Evolutionary conservation across 1,284 basidiomycete species (phyloP).

Genomic region (Malassezia japonica): DNA sequence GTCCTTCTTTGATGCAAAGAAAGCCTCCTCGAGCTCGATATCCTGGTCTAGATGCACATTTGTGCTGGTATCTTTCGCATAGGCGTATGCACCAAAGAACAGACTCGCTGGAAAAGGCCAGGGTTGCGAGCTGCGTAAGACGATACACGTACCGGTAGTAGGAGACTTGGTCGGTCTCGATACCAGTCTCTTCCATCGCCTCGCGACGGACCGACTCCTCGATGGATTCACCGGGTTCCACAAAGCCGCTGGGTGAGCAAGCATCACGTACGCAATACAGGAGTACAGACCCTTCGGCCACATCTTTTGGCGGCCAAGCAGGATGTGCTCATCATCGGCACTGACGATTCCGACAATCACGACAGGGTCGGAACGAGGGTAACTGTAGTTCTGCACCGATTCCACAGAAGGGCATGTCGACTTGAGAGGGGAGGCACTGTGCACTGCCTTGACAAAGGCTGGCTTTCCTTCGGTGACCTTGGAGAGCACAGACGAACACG

Average conservation of each 20-base stretch:
- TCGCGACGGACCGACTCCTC: constrained; percentile 89
- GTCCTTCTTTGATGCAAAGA: constrained; percentile 72
- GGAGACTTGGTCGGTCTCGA: constrained; percentile 68
- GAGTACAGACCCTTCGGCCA: constrained; percentile 47
- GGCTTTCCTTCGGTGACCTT: constrained; percentile 18
- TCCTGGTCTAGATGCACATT: constrained; percentile 74
- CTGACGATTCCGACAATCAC: constrained; percentile 82
- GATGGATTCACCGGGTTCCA: constrained; percentile 55
- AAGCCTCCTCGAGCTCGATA: constrained; percentile 88
- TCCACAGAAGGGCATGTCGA: constrained; percentile 1
- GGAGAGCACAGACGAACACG: constrained; percentile 53
- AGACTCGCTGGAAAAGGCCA: constrained; percentile 69
- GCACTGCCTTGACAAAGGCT: constrained; percentile 20
- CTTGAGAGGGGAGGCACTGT: constrained; percentile 18
- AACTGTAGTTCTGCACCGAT: constrained; percentile 32
- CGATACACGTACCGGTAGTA: constrained; percentile 56
- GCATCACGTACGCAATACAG: constrained; percentile 32
- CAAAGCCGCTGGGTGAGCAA: constrained; percentile 25
- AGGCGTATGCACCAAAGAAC: constrained; percentile 62
- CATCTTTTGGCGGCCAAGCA: constrained; percentile 72
- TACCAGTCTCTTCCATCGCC: constrained; percentile 87
- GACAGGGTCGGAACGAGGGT: constrained; percentile 52
- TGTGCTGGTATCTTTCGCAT: constrained; percentile 50
- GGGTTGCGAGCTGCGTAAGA: constrained; percentile 58
- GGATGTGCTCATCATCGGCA: constrained; percentile 67